Percentiles rank a stretch among this genome's conserved stretches.
These are phyloP conservation scores for Xylariaceae sp. DNA, from an alignment of 2,329 filamentous ascomycete genomes.

Conservation along the genomic window DNA sequence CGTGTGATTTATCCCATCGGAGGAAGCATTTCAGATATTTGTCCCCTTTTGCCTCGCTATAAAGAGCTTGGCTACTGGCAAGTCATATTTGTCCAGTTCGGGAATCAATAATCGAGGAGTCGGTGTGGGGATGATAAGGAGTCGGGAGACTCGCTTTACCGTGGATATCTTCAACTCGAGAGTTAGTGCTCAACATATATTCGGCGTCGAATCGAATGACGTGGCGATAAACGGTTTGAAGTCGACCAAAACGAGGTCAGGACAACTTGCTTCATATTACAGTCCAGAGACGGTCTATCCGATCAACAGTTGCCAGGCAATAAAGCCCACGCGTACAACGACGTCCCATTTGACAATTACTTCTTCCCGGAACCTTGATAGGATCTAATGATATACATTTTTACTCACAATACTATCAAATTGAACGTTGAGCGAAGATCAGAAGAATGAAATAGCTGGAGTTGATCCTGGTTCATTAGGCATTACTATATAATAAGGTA, in stretches of 20 bases:
- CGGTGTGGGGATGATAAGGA: background rate
- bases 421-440: no score
- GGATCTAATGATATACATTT: constrained; percentile 6
- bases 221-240: background rate
- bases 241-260: background rate
- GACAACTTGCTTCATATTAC: constrained; percentile 8
- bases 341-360: background rate
- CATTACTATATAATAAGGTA: background rate
- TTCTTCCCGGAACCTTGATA: background rate
- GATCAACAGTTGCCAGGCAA: no score
- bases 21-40: no score
- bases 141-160: background rate
- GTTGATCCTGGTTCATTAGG: background rate
- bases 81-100: background rate
- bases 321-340: no score
- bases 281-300: no score
- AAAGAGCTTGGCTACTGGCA: background rate
- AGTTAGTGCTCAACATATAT: background rate
- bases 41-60: no score
- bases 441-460: background rate
- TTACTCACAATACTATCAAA: background rate
- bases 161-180: background rate
- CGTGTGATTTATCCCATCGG: background rate
- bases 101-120: background rate
- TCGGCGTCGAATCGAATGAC: background rate